phyloP scores from a whole-genome alignment of 305 asterid species.

The Salvia sclarea region DNA sequence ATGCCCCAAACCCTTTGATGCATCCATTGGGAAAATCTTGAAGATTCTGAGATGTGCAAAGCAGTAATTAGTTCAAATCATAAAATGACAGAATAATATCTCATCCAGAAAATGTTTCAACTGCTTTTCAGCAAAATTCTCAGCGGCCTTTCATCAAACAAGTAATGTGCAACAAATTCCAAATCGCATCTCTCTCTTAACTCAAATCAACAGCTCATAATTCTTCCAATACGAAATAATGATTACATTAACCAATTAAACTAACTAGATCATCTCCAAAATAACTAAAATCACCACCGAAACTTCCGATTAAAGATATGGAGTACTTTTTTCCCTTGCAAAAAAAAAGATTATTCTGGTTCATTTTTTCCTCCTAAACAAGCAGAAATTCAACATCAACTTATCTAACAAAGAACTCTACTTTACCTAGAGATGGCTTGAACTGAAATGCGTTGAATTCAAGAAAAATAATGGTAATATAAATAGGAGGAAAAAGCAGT shows the following conservation, averaged over 20 bases:
- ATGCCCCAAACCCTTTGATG: slow-evolving; percentile 37
- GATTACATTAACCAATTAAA: too few species aligned
- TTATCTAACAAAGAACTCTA: neutral
- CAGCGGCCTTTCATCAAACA: slow-evolving; percentile 29
- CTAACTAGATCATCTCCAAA: too few species aligned
- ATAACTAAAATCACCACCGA: neutral
- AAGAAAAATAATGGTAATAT: neutral
- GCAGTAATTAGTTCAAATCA: neutral
- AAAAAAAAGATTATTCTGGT: neutral
- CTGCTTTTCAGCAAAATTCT: neutral
- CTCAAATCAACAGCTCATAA: neutral
- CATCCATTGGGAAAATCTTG: slow-evolving; percentile 41
- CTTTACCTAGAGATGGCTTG: neutral
- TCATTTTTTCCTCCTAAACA: neutral
- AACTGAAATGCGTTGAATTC: neutral
- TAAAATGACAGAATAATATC: neutral
- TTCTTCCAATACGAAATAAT: too few species aligned
- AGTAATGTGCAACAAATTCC: slow-evolving; percentile 9
- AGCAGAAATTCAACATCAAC: neutral
- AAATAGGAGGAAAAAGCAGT: slow-evolving; percentile 7
- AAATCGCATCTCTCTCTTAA: neutral
- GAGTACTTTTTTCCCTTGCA: neutral
- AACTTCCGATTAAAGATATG: neutral
- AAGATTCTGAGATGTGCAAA: neutral
- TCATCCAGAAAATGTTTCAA: neutral